Percentiles rank a stretch among this genome's conserved stretches.
Evolutionary conservation across 208 protist genomes (phyloP).

Genomic region (Leishmania martiniquensis): DNA sequence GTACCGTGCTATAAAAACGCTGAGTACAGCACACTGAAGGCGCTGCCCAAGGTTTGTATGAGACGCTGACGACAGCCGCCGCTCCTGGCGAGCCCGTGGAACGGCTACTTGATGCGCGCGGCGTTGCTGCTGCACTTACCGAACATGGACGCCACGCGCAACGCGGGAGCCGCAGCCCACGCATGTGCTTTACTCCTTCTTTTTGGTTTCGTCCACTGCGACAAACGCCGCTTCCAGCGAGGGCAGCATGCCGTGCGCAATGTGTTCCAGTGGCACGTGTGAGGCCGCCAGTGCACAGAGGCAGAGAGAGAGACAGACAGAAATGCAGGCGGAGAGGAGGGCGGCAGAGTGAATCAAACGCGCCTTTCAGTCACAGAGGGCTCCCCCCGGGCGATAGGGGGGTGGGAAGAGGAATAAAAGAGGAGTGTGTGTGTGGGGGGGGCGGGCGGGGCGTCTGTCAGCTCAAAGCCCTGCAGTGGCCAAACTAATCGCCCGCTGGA

Average conservation of each 20-base stretch:
- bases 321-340: not conserved
- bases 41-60: not conserved
- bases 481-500: not conserved
- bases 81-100: not conserved
- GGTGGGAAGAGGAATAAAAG: not conserved
- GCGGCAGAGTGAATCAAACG: not conserved
- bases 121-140: not conserved
- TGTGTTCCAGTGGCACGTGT: not conserved
- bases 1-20: not conserved
- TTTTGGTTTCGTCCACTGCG: not conserved
- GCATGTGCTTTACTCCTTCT: not conserved
- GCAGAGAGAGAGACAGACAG: not conserved
- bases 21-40: not conserved
- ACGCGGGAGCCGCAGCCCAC: not conserved
- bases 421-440: not conserved
- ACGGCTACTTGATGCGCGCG: not conserved
- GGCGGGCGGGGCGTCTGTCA: not conserved
- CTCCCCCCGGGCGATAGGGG: not conserved
- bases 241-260: not conserved
- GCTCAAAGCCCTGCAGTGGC: not conserved
- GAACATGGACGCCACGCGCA: not conserved
- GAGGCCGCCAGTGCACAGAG: constrained; percentile 1
- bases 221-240: not conserved
- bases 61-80: not conserved
- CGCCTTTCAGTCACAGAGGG: not conserved